A percentile compares a stretch with the other conserved stretches of the same genome.
These are phyloP conservation scores for Pichia eremophila DNA, from an alignment of 805 yeast species.

Conservation along the genomic window DNA sequence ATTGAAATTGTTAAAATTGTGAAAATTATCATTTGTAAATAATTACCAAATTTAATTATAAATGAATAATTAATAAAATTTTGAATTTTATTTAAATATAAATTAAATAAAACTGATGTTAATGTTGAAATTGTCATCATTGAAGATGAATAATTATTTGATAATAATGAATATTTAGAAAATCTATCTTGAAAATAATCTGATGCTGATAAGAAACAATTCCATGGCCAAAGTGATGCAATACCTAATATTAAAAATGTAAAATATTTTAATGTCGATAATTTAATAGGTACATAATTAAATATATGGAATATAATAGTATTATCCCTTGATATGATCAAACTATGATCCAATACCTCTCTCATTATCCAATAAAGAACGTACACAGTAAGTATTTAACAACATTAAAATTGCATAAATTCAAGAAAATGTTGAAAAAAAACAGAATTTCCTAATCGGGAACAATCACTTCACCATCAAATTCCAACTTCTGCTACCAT, in stretches of 20 bases:
- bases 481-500: too few species aligned
- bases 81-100: slow-evolving; percentile 58
- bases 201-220: slow-evolving; percentile 78
- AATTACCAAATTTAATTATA: slow-evolving; percentile 54
- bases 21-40: slow-evolving; percentile 50
- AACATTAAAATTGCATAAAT: too few species aligned
- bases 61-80: slow-evolving; percentile 44
- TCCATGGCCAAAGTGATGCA: slow-evolving; percentile 94
- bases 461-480: too few species aligned
- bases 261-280: slow-evolving; percentile 32
- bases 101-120: slow-evolving; percentile 50
- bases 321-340: background rate
- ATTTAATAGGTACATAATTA: slow-evolving; percentile 5
- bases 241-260: slow-evolving; percentile 66
- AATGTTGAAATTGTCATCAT: slow-evolving; percentile 84
- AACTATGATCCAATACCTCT: background rate
- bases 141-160: slow-evolving; percentile 61
- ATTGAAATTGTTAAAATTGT: slow-evolving; percentile 46
- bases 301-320: background rate
- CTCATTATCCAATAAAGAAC: background rate
- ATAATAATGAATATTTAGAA: slow-evolving; percentile 36
- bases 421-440: too few species aligned
- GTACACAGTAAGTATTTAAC: too few species aligned
- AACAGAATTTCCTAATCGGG: too few species aligned
- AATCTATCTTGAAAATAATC: slow-evolving; percentile 67